Base-by-base conservation (phyloP, 768 basidiomycete genomes). In the Serendipita sp. region DNA sequence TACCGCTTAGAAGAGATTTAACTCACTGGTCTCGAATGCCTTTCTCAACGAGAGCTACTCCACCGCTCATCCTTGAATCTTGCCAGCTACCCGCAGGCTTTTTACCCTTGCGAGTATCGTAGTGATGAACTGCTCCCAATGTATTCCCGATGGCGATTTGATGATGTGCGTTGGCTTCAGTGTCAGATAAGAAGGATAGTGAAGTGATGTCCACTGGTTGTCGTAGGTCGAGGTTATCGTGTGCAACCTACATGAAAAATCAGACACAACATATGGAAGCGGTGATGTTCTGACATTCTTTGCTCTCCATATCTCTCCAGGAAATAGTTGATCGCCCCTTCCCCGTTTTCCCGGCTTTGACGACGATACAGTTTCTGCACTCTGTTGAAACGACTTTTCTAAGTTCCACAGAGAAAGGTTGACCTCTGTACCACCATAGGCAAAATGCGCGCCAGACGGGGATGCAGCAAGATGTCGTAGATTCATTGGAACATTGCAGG, bases 371-470 rank as follows among this genome's bases (percentile, higher is more conserved):
- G 13, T 64, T 11, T 45, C 62, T n/a, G 29, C 31, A 16, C 3
- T 63, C 29, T 8, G 71, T 62, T 50, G 70, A 71, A 81, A 77
- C 73, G 88, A 70, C 73, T 77, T 68, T 69, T 90, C 85, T 4
- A 80, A 79, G 69, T 87, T 76, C 91, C 91, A 93, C 2, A 91
- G 70, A 1, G 89, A 91, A 1, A 88, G 72, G 64, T 91, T 87
- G 16, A 93, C 88, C 73, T 93, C 91, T 66, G 91, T 84, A 2
- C 91, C 91, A 11, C 86, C 91, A 66, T 91, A 92, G 1, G 84
- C 80, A 74, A 93, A 91, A 0, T 79, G 79, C 40, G 77, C 71
- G 2, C 74, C 74, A 92, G 76, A 23, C 86, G 83, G 65, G 79
- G 83, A 2, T 89, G 88, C 52, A 91, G 78, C 6, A 75, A 75